A percentile compares a stretch with the other conserved stretches of the same genome.
These are phyloP conservation scores for Paulownia fortunei DNA, from an alignment of 257 asterid genomes.

Conservation along the genomic window DNA sequence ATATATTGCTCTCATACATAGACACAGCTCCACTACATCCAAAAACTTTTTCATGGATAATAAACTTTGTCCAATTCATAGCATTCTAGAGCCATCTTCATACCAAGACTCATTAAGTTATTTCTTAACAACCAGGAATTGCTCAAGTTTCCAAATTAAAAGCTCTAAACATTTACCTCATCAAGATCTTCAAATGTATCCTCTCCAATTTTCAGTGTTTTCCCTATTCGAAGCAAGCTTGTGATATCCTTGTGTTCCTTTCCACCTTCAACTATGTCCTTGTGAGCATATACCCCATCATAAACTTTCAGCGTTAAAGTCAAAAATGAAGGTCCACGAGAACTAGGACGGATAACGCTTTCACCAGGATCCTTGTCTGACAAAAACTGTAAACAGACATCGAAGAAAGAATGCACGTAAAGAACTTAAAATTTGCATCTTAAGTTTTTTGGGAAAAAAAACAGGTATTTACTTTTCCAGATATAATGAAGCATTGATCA, in stretches of 20 bases:
- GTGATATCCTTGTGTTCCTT: conserved; percentile 93
- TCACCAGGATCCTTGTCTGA: conserved; percentile 91
- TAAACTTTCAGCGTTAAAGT: conserved; percentile 83
- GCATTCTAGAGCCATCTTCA: conserved; percentile 6
- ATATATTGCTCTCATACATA: not conserved
- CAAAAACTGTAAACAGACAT: conserved; percentile 58
- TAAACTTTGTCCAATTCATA: not conserved
- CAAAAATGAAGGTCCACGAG: conserved; percentile 86
- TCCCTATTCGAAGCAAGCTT: conserved; percentile 92
- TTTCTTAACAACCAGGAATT: not conserved
- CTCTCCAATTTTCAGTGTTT: conserved; percentile 90
- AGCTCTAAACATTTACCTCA: conserved; percentile 60
- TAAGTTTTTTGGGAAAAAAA: not conserved
- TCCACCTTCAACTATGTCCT: conserved; percentile 90
- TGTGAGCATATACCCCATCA: conserved; percentile 86
- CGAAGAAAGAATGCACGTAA: not conserved
- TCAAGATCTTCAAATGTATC: conserved; percentile 98
- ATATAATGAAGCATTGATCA: conserved; percentile 5
- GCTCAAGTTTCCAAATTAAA: not conserved
- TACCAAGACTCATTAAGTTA: not conserved
- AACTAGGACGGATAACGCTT: conserved; percentile 86
- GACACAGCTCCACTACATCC: not conserved
- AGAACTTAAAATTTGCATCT: not conserved
- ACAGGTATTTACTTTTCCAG: not conserved
- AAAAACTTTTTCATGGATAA: not conserved